A percentile compares a stretch with the other conserved stretches of the same genome.
phyloP scores from a whole-genome alignment of 2,329 filamentous ascomycete genomes.

The Monosporascus ibericus region DNA sequence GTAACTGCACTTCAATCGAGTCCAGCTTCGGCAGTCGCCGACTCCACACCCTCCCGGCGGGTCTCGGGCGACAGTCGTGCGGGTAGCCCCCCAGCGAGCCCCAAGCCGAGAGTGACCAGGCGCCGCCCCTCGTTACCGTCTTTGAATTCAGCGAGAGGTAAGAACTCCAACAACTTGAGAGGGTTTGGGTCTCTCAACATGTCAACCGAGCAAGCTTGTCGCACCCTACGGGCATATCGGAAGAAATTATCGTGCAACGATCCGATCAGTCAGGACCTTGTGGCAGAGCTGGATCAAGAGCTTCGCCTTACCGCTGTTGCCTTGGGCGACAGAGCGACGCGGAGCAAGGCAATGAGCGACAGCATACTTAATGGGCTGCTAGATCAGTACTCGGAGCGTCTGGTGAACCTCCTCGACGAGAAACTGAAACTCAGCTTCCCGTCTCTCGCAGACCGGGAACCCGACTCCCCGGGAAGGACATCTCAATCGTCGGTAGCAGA shows the following conservation, averaged over 20 bases:
- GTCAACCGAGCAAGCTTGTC: slow-evolving; percentile 59
- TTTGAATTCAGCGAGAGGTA: slow-evolving; percentile 43
- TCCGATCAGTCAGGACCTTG: slow-evolving; percentile 47
- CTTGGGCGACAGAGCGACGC: slow-evolving; percentile 49
- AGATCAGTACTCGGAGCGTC: slow-evolving; percentile 68
- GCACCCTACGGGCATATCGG: slow-evolving; percentile 55
- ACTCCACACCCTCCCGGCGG: slow-evolving; percentile 43
- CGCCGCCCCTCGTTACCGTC: slow-evolving; percentile 50
- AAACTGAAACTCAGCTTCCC: slow-evolving; percentile 50
- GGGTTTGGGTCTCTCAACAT: slow-evolving; percentile 52
- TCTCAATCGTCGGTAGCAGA: slow-evolving; percentile 15
- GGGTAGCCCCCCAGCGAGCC: slow-evolving; percentile 45
- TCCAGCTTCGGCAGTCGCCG: slow-evolving; percentile 34
- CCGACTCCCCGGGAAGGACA: slow-evolving; percentile 13
- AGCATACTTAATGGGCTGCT: slow-evolving; percentile 57
- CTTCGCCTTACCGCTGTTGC: slow-evolving; percentile 57
- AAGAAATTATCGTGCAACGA: slow-evolving; percentile 56
- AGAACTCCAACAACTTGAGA: slow-evolving; percentile 42
- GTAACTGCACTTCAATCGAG: slow-evolving; percentile 33
- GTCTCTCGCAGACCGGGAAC: slow-evolving; percentile 13
- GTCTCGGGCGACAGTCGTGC: slow-evolving; percentile 38
- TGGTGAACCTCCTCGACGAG: slow-evolving; percentile 67
- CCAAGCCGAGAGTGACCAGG: slow-evolving; percentile 38
- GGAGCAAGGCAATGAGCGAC: slow-evolving; percentile 50
- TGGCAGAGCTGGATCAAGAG: slow-evolving; percentile 61